Evolutionary conservation across 345 rosid genomes (phyloP).

Genomic region (Nasturtium officinale): DNA sequence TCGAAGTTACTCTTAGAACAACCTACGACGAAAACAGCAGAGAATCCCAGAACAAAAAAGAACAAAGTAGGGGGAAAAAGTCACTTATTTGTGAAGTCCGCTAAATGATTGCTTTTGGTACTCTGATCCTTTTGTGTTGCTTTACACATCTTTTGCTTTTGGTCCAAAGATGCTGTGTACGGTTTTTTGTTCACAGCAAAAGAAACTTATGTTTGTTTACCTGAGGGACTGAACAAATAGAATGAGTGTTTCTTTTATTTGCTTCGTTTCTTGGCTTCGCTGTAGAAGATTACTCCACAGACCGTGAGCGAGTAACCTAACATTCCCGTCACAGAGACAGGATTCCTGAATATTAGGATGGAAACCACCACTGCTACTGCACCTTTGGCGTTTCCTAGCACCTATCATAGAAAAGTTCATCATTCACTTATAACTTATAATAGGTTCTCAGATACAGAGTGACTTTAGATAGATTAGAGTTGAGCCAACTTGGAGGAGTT

Average conservation of each 20-base stretch:
- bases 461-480: constrained; percentile 5
- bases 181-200: constrained; percentile 18
- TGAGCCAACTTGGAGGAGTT: background rate
- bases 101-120: constrained; percentile 30
- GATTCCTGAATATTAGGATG: constrained; percentile 58
- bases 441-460: background rate
- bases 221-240: constrained; percentile 32
- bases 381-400: constrained; percentile 67
- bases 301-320: constrained; percentile 60
- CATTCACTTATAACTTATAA: background rate
- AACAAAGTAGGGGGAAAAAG: constrained; percentile 4
- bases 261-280: constrained; percentile 59
- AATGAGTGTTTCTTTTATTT: constrained; percentile 33
- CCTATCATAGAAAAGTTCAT: constrained; percentile 44
- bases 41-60: background rate
- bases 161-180: constrained; percentile 34
- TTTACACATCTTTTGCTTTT: constrained; percentile 33
- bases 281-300: constrained; percentile 53
- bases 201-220: constrained; percentile 31
- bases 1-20: constrained; percentile 38
- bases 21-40: constrained; percentile 33
- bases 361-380: constrained; percentile 66
- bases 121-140: constrained; percentile 32
- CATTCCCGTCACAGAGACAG: constrained; percentile 62
- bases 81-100: constrained; percentile 38